Evolutionary conservation across 768 basidiomycete genomes (phyloP), one percentile per base, ranked within the genome.

Genomic region (Calocera cornea): DNA sequence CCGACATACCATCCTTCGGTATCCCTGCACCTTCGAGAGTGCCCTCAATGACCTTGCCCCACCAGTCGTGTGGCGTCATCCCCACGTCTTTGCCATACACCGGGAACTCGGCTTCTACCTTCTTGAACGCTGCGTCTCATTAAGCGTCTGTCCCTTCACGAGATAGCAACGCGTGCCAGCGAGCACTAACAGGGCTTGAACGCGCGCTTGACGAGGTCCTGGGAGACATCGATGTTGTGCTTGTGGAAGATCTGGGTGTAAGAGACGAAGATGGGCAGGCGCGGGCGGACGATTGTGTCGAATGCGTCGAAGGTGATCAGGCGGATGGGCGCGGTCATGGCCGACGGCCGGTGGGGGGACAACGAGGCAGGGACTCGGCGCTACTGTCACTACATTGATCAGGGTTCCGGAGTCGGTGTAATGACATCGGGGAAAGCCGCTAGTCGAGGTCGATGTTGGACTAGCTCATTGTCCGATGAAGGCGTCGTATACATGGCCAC

Each of bases 281-380:
- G 24, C 14, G 54, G 54, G 31, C 54, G 54, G 54, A 60, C 54
- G 54, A 60, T 60, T 2, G 54, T 60, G 54, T 60, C 54, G 54
- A 60, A 60, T 60, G 54, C 54, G 54, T 60, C 54, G 54, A 60
- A 60, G 24, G 54, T 60, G 24, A 60, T 60, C 27, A 60, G 27
- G 11, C 54, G 54, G 24, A 60, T 60, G 54, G 54, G 54, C 14
- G 54, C 14, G 24, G 54, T 16, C 54, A 60, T 60, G 36, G 14
- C 36, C 36, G n/a, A n/a, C n/a, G 14, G 36, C 36, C 36, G 7
- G 5, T 5, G 36, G 36, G 7, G 5, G 5, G 36, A 38, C 36
- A 38, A 38, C 14, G 36, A 38, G 36, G 5, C 7, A 38, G 5
- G 36, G n/a, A n/a, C n/a, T n/a, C n/a, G 7, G 36, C 36, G 36